Percentiles rank a stretch among this genome's conserved stretches.
Evolutionary conservation across 1,284 basidiomycete species (phyloP).

Genomic region (Ceratobasidium theobromae): DNA sequence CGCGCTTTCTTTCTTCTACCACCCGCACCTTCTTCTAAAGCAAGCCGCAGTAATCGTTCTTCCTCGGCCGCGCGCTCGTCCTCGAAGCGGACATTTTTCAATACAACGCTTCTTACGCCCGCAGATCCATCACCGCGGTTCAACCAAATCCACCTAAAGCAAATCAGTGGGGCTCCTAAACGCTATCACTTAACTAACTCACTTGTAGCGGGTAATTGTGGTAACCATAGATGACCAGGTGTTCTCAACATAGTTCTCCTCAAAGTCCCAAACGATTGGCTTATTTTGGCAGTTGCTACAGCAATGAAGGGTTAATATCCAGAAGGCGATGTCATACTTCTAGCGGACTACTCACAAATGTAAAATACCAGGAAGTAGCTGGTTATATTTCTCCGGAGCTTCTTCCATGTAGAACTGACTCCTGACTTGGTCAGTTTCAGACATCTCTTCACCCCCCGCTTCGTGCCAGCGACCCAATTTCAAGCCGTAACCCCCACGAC

Average conservation of each 20-base stretch:
- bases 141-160: constrained; percentile 32
- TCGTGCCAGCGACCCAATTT: constrained; percentile 7
- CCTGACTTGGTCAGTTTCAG: constrained; percentile 31
- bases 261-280: constrained; percentile 17
- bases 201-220: constrained; percentile 27
- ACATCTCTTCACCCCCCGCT: constrained; percentile 18
- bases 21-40: constrained; percentile 4
- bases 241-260: constrained; percentile 30
- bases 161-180: not conserved
- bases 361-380: constrained; percentile 31
- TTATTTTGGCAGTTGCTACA: constrained; percentile 16
- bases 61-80: constrained; percentile 29
- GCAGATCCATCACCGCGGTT: constrained; percentile 33
- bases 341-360: constrained; percentile 27
- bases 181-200: not conserved
- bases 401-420: constrained; percentile 24
- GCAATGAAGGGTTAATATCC: not conserved
- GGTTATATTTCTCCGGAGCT: constrained; percentile 29
- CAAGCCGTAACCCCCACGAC: constrained; percentile 26
- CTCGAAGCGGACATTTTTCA: constrained; percentile 29
- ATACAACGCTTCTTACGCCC: not conserved
- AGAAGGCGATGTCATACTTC: not conserved
- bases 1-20: not conserved
- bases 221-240: constrained; percentile 29
- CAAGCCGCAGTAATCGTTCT: constrained; percentile 4